Conservation (phyloP, 352 stramenopile genomes). For the Phytophthora lateralis region DNA sequence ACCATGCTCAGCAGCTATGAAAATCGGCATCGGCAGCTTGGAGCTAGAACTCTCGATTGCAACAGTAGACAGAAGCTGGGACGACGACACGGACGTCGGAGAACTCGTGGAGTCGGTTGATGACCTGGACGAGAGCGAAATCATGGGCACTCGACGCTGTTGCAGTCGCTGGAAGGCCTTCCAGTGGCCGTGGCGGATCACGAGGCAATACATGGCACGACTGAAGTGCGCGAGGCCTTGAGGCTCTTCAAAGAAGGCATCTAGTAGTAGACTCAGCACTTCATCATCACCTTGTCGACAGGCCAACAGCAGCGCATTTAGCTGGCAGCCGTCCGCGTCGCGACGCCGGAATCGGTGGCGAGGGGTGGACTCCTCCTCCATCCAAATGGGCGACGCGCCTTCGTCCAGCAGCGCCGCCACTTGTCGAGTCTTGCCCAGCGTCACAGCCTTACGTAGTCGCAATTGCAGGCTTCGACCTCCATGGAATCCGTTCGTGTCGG, state of each 20-base stretch:
- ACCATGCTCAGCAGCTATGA: slow-evolving; percentile 63
- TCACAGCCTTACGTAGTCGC: slow-evolving; percentile 66
- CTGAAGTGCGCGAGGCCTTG: slow-evolving; percentile 54
- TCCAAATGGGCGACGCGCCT: slow-evolving; percentile 66
- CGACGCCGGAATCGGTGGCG: slow-evolving; percentile 18
- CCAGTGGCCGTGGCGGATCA: slow-evolving; percentile 67
- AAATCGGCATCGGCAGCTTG: slow-evolving; percentile 61
- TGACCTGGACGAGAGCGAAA: slow-evolving; percentile 32
- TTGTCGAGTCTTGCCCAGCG: slow-evolving; percentile 43
- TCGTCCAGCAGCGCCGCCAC: slow-evolving; percentile 60
- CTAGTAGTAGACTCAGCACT: slow-evolving; percentile 62
- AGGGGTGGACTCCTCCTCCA: slow-evolving; percentile 25
- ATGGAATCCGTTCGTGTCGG: not conserved
- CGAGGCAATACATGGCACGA: slow-evolving; percentile 69
- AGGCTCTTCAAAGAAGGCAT: slow-evolving; percentile 60
- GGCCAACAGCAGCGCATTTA: slow-evolving; percentile 70
- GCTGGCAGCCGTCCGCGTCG: slow-evolving; percentile 28
- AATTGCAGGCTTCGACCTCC: slow-evolving; percentile 36
- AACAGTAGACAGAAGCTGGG: slow-evolving; percentile 21
- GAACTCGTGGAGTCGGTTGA: slow-evolving; percentile 18
- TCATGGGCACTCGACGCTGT: slow-evolving; percentile 42
- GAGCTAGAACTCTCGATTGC: slow-evolving; percentile 29
- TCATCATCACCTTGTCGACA: slow-evolving; percentile 55
- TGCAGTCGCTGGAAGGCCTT: slow-evolving; percentile 62
- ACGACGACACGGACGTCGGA: slow-evolving; percentile 18